Base-by-base conservation (phyloP, 2,329 filamentous ascomycete species). In the Xylogone sp. region DNA sequence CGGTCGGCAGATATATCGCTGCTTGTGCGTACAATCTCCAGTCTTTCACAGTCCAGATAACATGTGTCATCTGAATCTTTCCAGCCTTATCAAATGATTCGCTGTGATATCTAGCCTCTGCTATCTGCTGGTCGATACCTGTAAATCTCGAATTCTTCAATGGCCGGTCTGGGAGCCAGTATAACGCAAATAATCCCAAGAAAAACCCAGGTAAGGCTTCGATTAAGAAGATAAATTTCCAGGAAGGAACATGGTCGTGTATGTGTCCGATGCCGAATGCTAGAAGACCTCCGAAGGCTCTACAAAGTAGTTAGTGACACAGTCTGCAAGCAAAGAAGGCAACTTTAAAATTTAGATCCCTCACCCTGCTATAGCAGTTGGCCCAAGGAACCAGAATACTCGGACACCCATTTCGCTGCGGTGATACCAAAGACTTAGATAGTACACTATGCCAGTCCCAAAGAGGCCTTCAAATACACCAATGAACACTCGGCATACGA, bases 1-100 rank as follows among this genome's bases (percentile, higher is more conserved):
- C 79, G 34, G 76, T 77, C 1, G 88, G 87, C 83, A 89, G 88
- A 66, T 90, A 92, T 55, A 91, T 84, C 46, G 87, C 69, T 65
- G 87, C 86, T 21, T 81, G 86, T 2, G 77, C 72, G 67, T 82
- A 92, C 6, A 86, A 93, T 73, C 94, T 93, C 87, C 87, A 93
- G 65, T 94, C 89, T 51, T 77, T 83, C 21, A 91, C 62, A 10
- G 82, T 39, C 43, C 46, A 51, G 3, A 56, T 9, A 39, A 55
- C 21, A 29, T 59, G 50, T 42, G 52, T 45, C 44, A 46, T 51
- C 42, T 54, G 52, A 19, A 60, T 53, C 24, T 39, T 42, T 16
- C 48, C n/a, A 2, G 57, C 49, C n/a, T 49, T 54, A 43, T 58
- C 55, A 6, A 56, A 47, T n/a, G 50, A 22, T 45, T 56, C 54